Evolutionary conservation across 2,329 filamentous ascomycete species (phyloP).

Genomic region (Aspergillus intermedius): DNA sequence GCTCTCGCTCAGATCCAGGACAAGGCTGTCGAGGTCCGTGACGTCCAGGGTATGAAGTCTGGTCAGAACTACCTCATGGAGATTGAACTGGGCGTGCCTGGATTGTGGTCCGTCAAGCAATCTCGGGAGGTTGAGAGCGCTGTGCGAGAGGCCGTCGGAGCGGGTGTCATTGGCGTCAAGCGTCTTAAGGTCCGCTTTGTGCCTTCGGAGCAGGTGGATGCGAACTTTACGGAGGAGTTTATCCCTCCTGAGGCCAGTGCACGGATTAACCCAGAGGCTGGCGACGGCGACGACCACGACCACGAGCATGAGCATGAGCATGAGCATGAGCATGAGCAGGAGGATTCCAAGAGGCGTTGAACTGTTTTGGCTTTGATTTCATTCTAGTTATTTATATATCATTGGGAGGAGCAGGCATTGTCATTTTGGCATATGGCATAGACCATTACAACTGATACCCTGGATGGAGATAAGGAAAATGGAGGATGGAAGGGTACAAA

Average conservation of each 20-base stretch:
- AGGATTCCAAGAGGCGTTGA: slow-evolving; percentile 19
- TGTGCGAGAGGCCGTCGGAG: slow-evolving; percentile 65
- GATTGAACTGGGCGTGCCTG: slow-evolving; percentile 74
- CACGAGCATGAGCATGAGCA: slow-evolving; percentile 27
- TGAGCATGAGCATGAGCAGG: slow-evolving; percentile 34
- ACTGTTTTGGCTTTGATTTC: not conserved
- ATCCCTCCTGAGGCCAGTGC: slow-evolving; percentile 59
- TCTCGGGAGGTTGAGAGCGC: slow-evolving; percentile 63
- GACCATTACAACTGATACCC: slow-evolving; percentile 3
- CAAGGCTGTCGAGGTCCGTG: slow-evolving; percentile 62
- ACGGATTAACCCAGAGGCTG: slow-evolving; percentile 51
- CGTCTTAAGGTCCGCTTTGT: slow-evolving; percentile 80
- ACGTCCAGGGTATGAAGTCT: slow-evolving; percentile 85
- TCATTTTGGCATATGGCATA: not conserved
- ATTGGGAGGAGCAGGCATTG: not conserved
- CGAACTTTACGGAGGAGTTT: slow-evolving; percentile 68
- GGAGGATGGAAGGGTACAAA: not conserved
- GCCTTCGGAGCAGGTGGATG: slow-evolving; percentile 54
- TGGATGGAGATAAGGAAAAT: not conserved
- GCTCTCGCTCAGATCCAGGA: slow-evolving; percentile 51
- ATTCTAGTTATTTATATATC: not conserved
- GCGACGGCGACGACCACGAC: slow-evolving; percentile 22
- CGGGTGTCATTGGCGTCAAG: slow-evolving; percentile 75
- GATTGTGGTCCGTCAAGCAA: slow-evolving; percentile 66
- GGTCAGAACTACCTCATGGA: slow-evolving; percentile 96